Evolutionary conservation across 306 rosid species (phyloP).

Genomic region (Trifolium fragiferum): DNA sequence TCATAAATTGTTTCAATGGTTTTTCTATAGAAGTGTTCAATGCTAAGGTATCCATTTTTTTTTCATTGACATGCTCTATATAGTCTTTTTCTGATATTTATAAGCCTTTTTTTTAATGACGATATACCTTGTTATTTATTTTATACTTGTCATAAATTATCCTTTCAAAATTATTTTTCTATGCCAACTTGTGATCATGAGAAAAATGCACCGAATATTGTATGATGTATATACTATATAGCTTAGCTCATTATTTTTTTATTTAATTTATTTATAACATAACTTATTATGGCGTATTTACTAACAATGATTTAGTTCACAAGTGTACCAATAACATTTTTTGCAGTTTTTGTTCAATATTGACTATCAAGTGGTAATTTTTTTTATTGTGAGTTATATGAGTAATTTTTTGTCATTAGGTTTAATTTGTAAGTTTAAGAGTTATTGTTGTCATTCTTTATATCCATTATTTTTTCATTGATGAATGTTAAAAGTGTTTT

Average conservation of each 20-base stretch:
- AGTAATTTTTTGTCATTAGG: too few species aligned
- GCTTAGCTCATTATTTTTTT: neutral
- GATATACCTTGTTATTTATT: neutral
- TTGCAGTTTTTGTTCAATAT: neutral
- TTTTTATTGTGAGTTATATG: too few species aligned
- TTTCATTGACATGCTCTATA: neutral
- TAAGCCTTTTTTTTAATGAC: too few species aligned
- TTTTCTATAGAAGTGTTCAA: slow-evolving; percentile 88
- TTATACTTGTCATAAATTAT: neutral
- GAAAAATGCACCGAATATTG: neutral
- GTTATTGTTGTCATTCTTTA: neutral
- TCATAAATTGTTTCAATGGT: slow-evolving; percentile 90
- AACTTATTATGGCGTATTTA: neutral
- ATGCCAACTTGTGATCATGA: neutral
- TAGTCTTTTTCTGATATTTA: neutral
- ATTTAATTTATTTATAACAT: neutral
- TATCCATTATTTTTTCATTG: neutral
- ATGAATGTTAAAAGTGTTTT: neutral
- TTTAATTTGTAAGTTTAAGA: too few species aligned
- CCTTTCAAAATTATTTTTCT: neutral
- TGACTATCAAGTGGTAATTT: too few species aligned
- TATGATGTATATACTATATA: neutral
- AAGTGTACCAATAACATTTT: neutral
- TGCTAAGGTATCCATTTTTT: slow-evolving; percentile 69
- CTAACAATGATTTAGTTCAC: neutral